A percentile compares a stretch with the other conserved stretches of the same genome.
These are phyloP conservation scores for Fusarium zealandicum DNA, from an alignment of 2,329 filamentous ascomycete species.

Conservation along the genomic window DNA sequence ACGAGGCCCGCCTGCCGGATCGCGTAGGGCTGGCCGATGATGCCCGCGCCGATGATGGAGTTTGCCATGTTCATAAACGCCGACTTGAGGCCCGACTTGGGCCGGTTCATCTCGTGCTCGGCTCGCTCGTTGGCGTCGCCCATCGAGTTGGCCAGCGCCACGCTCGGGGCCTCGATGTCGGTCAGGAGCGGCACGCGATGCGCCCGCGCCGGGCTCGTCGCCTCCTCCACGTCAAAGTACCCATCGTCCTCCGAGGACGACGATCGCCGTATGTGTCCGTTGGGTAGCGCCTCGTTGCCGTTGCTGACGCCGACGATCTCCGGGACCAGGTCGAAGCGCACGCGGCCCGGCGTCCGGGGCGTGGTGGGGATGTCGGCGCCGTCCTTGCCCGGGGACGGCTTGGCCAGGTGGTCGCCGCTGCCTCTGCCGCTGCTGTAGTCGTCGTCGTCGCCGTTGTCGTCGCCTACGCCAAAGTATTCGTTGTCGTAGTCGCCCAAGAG, in stretches of 20 bases:
- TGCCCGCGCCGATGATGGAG: constrained; percentile 85
- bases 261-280: constrained; percentile 16
- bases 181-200: constrained; percentile 78
- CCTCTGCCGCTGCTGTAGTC: constrained; percentile 17
- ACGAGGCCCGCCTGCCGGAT: constrained; percentile 88
- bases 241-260: constrained; percentile 37
- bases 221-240: constrained; percentile 60
- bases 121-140: constrained; percentile 53
- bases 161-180: constrained; percentile 82
- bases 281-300: constrained; percentile 19
- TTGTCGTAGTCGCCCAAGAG: constrained; percentile 42
- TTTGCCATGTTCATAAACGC: constrained; percentile 99
- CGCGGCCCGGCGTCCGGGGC: constrained; percentile 67
- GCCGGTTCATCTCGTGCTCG: constrained; percentile 66
- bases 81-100: constrained; percentile 83
- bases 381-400: constrained; percentile 26
- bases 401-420: constrained; percentile 23
- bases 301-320: constrained; percentile 49
- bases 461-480: constrained; percentile 39
- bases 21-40: constrained; percentile 92
- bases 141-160: constrained; percentile 67
- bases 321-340: constrained; percentile 72
- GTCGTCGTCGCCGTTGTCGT: constrained; percentile 16
- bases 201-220: constrained; percentile 54
- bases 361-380: constrained; percentile 21